A percentile compares a stretch with the other conserved stretches of the same genome.
phyloP scores from a whole-genome alignment of 768 basidiomycete genomes.

The Tylopilus subfusipes region DNA sequence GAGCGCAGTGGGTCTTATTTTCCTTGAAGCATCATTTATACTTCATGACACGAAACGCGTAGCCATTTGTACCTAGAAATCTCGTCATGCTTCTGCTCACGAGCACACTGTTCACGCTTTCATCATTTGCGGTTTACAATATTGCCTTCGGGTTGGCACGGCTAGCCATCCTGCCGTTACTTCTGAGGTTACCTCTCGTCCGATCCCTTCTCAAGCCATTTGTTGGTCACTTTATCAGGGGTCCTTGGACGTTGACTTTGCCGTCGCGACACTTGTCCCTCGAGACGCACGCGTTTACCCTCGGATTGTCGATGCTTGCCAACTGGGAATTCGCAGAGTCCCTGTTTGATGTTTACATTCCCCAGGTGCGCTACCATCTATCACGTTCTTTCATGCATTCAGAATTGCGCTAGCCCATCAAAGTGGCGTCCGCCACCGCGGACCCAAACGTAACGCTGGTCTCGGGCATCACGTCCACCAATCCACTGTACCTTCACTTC shows the following conservation, averaged over 20 bases:
- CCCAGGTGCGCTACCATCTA: conserved; percentile 41
- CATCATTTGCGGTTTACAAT: conserved; percentile 39
- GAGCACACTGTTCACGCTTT: conserved; percentile 38
- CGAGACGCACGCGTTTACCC: conserved; percentile 44
- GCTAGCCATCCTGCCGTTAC: conserved; percentile 45
- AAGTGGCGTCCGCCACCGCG: conserved; percentile 41
- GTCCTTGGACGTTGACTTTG: conserved; percentile 51
- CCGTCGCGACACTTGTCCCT: conserved; percentile 45
- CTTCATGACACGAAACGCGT: not conserved
- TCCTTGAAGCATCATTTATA: not conserved
- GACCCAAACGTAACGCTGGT: conserved; percentile 57
- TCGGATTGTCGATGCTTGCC: conserved; percentile 49
- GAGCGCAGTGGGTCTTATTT: conserved; percentile 17
- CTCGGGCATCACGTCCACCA: conserved; percentile 58
- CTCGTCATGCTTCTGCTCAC: conserved; percentile 32
- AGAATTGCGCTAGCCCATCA: conserved; percentile 40
- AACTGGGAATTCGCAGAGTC: conserved; percentile 64
- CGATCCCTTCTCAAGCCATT: conserved; percentile 54
- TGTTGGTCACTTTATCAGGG: conserved; percentile 58
- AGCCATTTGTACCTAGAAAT: conserved; percentile 24
- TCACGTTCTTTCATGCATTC: not conserved
- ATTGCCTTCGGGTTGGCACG: conserved; percentile 46
- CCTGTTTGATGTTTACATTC: conserved; percentile 56
- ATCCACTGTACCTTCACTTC: conserved; percentile 53
- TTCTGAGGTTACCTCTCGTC: conserved; percentile 55